Evolutionary conservation across 2,329 filamentous ascomycete species (phyloP), one percentile per base, ranked within the genome.

Genomic region (Epichloe coenophiala): DNA sequence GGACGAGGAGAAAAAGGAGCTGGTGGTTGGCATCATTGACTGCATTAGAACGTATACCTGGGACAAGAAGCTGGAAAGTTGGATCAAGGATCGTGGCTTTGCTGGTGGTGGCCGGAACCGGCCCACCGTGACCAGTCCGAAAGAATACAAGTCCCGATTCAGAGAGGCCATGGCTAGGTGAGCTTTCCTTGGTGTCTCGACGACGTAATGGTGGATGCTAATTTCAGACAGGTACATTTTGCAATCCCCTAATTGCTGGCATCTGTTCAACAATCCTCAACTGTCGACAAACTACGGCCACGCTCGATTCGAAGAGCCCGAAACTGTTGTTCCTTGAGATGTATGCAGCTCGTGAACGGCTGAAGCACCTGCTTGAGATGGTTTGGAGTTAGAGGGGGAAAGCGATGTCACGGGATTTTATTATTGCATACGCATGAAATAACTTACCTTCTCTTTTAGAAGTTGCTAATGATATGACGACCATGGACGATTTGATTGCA

Each of bases 1-100:
- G 43, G 91, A 98, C 61, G 93, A 96, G 64, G 76, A 77, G 38
- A 80, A 82, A 55, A 90, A 91, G 60, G 91, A 98, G 68, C 79
- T 98, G 13, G 88, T 97, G 13, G 90, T 98, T 2, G 93, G 93
- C 4, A 97, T 98, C 61, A 97, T 98, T 56, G 91, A 98, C 65
- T 97, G 93, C 65, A 97, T 98, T 58, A 82, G 93, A 50, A 98
- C 93, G 0, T 98, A 97, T 64, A 98, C 93, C 0, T 98, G 93
- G 89, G 93, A 98, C 72, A 98, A 98, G 75, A 96, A 96, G 65
- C 78, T 98, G n/a, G 93, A 98, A 71, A 93, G 85, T 50, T 98
- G 93, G 93, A 96, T 98, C 76, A 98, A 98, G 68, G 90, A 97
- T 63, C 85, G 91, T 39, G 93, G 87, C 1, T 88, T 90, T 60